Conservation (phyloP, 2,329 filamentous ascomycete species). For the Sporothrix phasma region DNA sequence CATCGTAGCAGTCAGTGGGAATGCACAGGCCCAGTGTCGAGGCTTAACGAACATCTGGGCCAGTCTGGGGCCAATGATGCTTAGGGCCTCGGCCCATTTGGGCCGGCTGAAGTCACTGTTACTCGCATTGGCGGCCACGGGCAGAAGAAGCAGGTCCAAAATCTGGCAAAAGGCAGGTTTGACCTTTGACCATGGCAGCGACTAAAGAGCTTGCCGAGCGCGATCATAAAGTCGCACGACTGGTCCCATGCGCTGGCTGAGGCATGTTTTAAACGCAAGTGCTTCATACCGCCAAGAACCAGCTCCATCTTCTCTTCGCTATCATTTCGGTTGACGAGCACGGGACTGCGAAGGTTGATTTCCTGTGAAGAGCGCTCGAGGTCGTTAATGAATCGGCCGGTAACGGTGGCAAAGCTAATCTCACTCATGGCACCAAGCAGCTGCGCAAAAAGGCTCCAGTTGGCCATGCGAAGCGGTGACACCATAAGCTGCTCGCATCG, state of each 20-base stretch:
- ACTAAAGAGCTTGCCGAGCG: slow-evolving; percentile 71
- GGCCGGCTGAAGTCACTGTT: slow-evolving; percentile 66
- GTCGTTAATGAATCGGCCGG: slow-evolving; percentile 70
- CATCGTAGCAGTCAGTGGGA: slow-evolving; percentile 77
- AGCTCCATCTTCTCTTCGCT: slow-evolving; percentile 76
- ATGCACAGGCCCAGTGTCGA: slow-evolving; percentile 81
- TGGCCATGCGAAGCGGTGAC: slow-evolving; percentile 78
- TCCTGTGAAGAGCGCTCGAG: slow-evolving; percentile 71
- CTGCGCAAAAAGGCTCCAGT: slow-evolving; percentile 91
- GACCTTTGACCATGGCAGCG: slow-evolving; percentile 76
- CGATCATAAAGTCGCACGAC: slow-evolving; percentile 80
- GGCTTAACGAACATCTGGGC: slow-evolving; percentile 83
- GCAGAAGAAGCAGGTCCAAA: slow-evolving; percentile 74
- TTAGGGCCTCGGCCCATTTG: slow-evolving; percentile 80
- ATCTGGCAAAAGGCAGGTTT: slow-evolving; percentile 94
- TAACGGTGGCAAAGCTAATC: slow-evolving; percentile 77
- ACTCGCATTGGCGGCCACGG: slow-evolving; percentile 71
- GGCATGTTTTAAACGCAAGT: slow-evolving; percentile 65
- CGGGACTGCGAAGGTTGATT: slow-evolving; percentile 57
- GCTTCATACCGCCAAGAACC: slow-evolving; percentile 83
- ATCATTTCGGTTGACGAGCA: slow-evolving; percentile 47
- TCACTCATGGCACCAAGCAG: slow-evolving; percentile 94
- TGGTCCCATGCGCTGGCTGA: slow-evolving; percentile 70
- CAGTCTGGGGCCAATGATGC: slow-evolving; percentile 66
- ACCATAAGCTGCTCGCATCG: slow-evolving; percentile 67